Evolutionary conservation across 2,329 filamentous ascomycete species (phyloP).

Genomic region (Fusarium neocosmosporiellum): DNA sequence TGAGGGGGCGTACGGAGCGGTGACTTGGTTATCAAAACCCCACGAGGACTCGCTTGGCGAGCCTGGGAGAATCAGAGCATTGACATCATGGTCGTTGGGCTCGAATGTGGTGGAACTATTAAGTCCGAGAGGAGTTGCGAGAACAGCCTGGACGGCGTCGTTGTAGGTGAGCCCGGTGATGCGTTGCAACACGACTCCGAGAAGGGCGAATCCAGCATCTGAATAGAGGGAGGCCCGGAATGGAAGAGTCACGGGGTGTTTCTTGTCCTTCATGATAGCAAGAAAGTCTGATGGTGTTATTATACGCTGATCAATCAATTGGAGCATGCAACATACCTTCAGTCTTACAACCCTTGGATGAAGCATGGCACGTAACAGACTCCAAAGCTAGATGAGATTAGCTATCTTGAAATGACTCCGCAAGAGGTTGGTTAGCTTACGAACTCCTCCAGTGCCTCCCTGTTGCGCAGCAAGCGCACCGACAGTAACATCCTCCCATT

Average conservation of each 20-base stretch:
- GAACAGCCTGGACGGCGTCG: neutral
- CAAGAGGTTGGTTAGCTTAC: neutral
- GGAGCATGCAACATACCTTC: neutral
- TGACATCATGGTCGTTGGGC: neutral
- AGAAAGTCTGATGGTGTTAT: constrained; percentile 3
- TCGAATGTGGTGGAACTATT: neutral
- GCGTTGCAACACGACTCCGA: constrained; percentile 16
- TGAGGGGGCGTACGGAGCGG: neutral
- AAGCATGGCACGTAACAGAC: neutral
- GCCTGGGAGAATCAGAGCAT: neutral
- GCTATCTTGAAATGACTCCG: neutral
- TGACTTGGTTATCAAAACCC: constrained; percentile 1
- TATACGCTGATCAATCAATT: neutral
- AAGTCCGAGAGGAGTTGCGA: neutral
- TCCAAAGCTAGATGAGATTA: neutral
- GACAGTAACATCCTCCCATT: constrained; percentile 37
- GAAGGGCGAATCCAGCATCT: constrained; percentile 14
- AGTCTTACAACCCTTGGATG: neutral
- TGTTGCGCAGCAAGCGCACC: constrained; percentile 37
- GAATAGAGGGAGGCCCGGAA: constrained; percentile 21
- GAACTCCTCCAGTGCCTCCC: constrained; percentile 23
- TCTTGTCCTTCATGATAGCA: constrained; percentile 9
- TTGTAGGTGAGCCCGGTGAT: neutral
- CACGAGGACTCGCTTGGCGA: neutral
- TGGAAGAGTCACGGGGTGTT: constrained; percentile 3